These are phyloP conservation scores for Podila verticillata DNA, from an alignment of 192 early-diverging fungal species.

Conservation along the genomic window DNA sequence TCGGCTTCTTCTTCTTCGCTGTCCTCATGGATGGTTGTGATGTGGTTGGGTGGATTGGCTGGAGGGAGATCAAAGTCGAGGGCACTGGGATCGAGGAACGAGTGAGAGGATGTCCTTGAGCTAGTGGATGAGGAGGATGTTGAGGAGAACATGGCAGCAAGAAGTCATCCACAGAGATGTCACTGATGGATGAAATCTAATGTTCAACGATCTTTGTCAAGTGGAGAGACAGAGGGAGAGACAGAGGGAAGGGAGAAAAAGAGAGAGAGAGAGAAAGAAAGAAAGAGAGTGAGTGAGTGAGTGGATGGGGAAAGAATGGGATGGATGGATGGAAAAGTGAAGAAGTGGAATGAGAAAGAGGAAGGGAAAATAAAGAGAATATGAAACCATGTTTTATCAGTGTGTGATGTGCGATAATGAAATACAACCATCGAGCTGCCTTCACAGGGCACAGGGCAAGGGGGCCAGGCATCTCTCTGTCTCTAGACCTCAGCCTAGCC, in stretches of 20 bases:
- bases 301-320: not conserved
- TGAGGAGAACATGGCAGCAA: constrained; percentile 26
- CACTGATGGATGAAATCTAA: not conserved
- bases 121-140: constrained; percentile 9
- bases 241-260: not conserved
- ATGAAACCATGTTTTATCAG: too few species aligned
- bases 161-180: not conserved
- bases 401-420: too few species aligned
- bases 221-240: too few species aligned
- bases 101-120: constrained; percentile 27
- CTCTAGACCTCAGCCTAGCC: too few species aligned
- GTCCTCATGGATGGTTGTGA: constrained; percentile 47
- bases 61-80: constrained; percentile 49
- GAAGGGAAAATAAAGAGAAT: not conserved
- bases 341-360: not conserved
- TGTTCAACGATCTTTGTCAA: too few species aligned
- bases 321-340: not conserved
- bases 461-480: too few species aligned
- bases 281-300: not conserved
- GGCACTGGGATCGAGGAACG: constrained; percentile 37
- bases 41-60: constrained; percentile 17
- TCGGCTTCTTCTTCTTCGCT: constrained; percentile 40
- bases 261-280: not conserved
- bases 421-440: too few species aligned
- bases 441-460: too few species aligned